Conservation (phyloP, 306 rosid species). For the Citrullus mucosospermus region DNA sequence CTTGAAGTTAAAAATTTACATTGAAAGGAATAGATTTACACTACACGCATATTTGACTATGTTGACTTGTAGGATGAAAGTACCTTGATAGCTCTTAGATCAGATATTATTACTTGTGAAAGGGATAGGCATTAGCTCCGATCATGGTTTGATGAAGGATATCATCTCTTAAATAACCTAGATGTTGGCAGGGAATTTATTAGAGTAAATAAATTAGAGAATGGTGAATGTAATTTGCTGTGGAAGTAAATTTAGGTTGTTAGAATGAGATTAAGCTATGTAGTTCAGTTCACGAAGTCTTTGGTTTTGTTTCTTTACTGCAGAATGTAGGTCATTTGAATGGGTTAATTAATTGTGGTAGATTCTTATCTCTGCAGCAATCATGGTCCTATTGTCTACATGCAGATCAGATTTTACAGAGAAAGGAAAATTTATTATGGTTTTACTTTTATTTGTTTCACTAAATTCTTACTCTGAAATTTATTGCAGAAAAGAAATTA, state of each 20-base stretch:
- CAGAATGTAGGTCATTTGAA: not conserved
- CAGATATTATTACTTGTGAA: not conserved
- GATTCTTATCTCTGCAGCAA: not conserved
- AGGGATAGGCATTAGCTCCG: not conserved
- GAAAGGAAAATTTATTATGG: not conserved
- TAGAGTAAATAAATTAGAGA: not conserved
- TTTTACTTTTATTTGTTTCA: not conserved
- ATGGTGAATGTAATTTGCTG: not conserved
- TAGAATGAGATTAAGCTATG: not conserved
- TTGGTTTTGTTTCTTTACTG: not conserved
- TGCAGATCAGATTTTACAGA: not conserved
- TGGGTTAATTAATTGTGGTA: not conserved
- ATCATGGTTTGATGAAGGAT: not conserved
- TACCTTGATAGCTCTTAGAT: not conserved
- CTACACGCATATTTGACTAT: not conserved
- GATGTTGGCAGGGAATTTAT: not conserved
- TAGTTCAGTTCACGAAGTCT: not conserved
- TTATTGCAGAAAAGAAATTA: slow-evolving; percentile 47
- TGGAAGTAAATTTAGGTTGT: slow-evolving; percentile 2
- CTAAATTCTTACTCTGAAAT: not conserved
- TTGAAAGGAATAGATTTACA: not conserved
- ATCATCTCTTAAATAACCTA: not conserved
- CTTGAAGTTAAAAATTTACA: not conserved
- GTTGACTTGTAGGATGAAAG: not conserved
- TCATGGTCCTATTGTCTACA: not conserved